These are phyloP conservation scores for Castanea mollissima DNA, from an alignment of 306 rosid species.

Conservation along the genomic window DNA sequence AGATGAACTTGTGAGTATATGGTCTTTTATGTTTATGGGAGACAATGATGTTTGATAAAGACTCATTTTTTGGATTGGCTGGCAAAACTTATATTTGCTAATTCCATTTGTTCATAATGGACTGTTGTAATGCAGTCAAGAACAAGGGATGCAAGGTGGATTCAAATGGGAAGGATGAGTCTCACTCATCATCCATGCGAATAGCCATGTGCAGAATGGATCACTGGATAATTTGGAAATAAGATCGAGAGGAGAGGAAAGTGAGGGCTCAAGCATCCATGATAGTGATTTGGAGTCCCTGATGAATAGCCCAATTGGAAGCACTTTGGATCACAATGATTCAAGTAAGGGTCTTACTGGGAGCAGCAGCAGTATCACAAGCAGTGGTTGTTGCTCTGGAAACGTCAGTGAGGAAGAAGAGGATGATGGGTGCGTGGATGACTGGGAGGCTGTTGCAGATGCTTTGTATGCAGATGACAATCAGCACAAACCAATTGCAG, in stretches of 20 bases:
- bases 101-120: neutral
- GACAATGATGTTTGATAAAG: neutral
- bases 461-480: conserved; percentile 39
- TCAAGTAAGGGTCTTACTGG: conserved; percentile 27
- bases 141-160: conserved; percentile 35
- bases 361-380: conserved; percentile 14
- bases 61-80: neutral
- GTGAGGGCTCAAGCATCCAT: conserved; percentile 26
- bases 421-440: conserved; percentile 55
- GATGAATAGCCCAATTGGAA: conserved; percentile 19
- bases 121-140: conserved; percentile 40
- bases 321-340: conserved; percentile 27
- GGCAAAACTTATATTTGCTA: neutral
- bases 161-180: conserved; percentile 27
- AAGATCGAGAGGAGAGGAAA: conserved; percentile 31
- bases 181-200: conserved; percentile 29
- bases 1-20: neutral
- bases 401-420: conserved; percentile 37
- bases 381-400: conserved; percentile 28
- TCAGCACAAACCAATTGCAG: conserved; percentile 11
- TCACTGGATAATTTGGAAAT: conserved; percentile 30
- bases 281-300: conserved; percentile 31
- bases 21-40: neutral
- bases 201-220: conserved; percentile 26
- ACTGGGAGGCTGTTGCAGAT: conserved; percentile 69